phyloP scores from a whole-genome alignment of 192 early-diverging fungal genomes.

The Funneliformis geosporum region DNA sequence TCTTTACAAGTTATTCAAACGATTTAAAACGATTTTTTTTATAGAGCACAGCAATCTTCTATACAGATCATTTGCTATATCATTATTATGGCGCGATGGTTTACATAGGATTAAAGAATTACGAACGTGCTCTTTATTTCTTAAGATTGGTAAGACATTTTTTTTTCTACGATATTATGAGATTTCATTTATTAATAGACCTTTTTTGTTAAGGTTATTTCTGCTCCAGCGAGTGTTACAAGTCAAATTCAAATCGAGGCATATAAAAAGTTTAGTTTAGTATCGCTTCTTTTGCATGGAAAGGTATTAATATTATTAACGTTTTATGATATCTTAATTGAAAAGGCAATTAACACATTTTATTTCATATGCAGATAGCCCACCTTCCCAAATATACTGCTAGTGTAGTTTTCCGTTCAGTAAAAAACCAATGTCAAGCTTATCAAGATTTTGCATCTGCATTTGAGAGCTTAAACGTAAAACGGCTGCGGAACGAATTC shows the following conservation, averaged over 20 bases:
- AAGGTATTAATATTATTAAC: conserved; percentile 38
- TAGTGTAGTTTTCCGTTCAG: conserved; percentile 44
- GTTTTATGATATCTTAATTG: not conserved
- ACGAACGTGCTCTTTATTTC: conserved; percentile 61
- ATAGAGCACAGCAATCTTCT: conserved; percentile 46
- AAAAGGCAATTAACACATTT: not conserved
- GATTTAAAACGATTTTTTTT: not conserved
- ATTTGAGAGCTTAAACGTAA: conserved; percentile 54
- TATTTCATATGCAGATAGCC: conserved; percentile 33
- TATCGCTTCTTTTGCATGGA: conserved; percentile 63
- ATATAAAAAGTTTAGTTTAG: conserved; percentile 68
- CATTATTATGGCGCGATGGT: conserved; percentile 80
- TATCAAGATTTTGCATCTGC: conserved; percentile 65
- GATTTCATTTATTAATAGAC: not conserved
- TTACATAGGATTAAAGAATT: conserved; percentile 66
- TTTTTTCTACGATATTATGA: conserved; percentile 40
- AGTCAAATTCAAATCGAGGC: conserved; percentile 79
- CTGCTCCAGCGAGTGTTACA: conserved; percentile 60
- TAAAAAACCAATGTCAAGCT: conserved; percentile 39
- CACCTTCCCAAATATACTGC: conserved; percentile 58
- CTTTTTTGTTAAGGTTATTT: conserved; percentile 48
- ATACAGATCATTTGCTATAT: conserved; percentile 66
- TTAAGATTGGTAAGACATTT: conserved; percentile 51
- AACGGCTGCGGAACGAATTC: conserved; percentile 48
- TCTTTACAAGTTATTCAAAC: not conserved